A percentile compares a stretch with the other conserved stretches of the same genome.
phyloP scores from a whole-genome alignment of 73 alveolate species.

The Effrenium voratum region DNA sequence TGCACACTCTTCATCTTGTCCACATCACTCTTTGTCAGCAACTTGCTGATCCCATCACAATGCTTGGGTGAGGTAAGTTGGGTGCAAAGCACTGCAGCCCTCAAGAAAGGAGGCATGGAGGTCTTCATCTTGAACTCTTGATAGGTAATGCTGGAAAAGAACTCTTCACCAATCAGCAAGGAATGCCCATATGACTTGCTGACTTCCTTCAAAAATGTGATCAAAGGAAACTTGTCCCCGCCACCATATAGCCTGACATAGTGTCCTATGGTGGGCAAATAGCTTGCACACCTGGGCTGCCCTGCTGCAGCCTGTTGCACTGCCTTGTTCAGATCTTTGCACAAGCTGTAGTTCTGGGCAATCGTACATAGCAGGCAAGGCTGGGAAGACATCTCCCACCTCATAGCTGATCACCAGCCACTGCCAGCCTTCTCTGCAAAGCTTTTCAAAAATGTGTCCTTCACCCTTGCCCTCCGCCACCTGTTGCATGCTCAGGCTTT shows the following conservation, averaged over 20 bases:
- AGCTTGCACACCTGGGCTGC: background rate
- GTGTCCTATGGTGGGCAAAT: background rate
- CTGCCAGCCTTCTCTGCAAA: slow-evolving; percentile 9
- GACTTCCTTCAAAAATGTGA: background rate
- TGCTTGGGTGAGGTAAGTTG: no score
- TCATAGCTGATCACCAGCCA: background rate
- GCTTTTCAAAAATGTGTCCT: no score
- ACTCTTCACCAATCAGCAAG: no score
- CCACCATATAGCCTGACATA: background rate
- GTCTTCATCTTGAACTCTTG: no score
- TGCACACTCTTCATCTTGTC: no score
- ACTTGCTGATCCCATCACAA: no score
- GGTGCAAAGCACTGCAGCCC: no score
- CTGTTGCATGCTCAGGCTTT: background rate
- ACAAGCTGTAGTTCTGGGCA: no score
- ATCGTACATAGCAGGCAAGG: background rate
- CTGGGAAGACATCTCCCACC: background rate
- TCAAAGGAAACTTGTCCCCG: background rate
- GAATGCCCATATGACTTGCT: no score
- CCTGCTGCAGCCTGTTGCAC: background rate
- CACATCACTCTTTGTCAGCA: no score
- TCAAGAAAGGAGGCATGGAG: no score
- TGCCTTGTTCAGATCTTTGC: background rate
- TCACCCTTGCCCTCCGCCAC: background rate
- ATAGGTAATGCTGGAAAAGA: no score